phyloP scores from a whole-genome alignment of 75 land plant species.

The Cunninghamia lanceolata region DNA sequence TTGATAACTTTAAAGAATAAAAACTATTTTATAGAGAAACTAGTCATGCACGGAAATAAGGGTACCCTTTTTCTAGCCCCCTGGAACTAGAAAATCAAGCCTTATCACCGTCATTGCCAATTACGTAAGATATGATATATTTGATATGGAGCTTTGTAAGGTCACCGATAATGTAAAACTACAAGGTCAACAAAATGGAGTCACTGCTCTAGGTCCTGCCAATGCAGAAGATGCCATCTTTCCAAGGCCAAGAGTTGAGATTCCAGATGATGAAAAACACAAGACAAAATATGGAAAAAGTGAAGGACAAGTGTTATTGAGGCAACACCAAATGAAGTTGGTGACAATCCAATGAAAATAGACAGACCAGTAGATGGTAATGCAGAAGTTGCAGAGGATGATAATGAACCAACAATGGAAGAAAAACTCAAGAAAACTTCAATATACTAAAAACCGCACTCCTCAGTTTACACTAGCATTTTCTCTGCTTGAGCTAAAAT shows the following conservation, averaged over 20 bases:
- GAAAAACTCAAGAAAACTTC: too few relatives aligned
- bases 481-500: too few relatives aligned
- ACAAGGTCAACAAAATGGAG: too few relatives aligned
- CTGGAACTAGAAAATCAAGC: constrained; percentile 65
- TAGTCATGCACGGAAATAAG: constrained; percentile 64
- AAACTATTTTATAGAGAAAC: constrained; percentile 37
- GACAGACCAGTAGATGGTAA: constrained; percentile 5
- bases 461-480: too few relatives aligned
- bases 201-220: constrained; percentile 72
- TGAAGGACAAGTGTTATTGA: constrained; percentile 7
- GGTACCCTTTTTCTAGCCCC: constrained; percentile 68
- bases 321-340: not conserved
- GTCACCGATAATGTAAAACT: constrained; percentile 31
- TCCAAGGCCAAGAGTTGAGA: constrained; percentile 53
- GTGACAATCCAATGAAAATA: not conserved
- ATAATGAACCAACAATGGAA: constrained; percentile 40
- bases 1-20: constrained; percentile 28
- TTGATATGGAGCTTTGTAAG: constrained; percentile 48
- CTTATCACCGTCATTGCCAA: constrained; percentile 68
- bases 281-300: constrained; percentile 19
- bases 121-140: constrained; percentile 44
- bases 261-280: constrained; percentile 23
- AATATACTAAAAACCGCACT: too few relatives aligned
- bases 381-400: too few relatives aligned
- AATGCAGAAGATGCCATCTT: constrained; percentile 84